Evolutionary conservation across 2,329 filamentous ascomycete species (phyloP).

Genomic region (Coniochaeta sp.): DNA sequence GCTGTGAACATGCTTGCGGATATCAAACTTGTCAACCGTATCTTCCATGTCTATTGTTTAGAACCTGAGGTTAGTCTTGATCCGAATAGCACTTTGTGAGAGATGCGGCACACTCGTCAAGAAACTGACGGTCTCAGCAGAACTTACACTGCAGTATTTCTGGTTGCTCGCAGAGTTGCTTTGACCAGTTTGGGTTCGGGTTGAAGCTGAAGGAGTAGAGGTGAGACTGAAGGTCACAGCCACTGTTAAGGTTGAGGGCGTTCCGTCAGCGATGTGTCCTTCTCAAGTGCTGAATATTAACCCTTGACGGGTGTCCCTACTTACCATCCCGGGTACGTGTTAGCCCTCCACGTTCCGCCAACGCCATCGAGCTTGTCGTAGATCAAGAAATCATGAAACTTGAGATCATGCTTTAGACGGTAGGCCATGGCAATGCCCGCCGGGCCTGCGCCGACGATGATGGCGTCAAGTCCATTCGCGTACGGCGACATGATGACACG

Average conservation of each 20-base stretch:
- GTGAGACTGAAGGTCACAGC: conserved; percentile 25
- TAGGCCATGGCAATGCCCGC: conserved; percentile 24
- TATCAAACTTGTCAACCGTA: conserved; percentile 12
- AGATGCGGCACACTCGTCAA: neutral
- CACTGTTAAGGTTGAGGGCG: conserved; percentile 4
- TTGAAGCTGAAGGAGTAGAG: conserved; percentile 35
- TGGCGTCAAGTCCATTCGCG: conserved; percentile 3
- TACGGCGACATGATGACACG: neutral
- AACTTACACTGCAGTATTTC: conserved; percentile 25
- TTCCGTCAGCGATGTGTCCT: neutral
- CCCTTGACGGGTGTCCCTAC: neutral
- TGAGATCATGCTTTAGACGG: conserved; percentile 15
- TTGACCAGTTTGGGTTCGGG: conserved; percentile 29
- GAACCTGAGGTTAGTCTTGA: neutral
- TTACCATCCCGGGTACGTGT: conserved; percentile 23
- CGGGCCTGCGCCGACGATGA: conserved; percentile 25
- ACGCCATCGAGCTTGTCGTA: conserved; percentile 22
- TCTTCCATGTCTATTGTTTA: conserved; percentile 8
- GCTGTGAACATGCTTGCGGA: conserved; percentile 15
- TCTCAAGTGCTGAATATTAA: neutral
- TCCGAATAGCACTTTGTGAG: neutral
- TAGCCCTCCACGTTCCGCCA: conserved; percentile 22
- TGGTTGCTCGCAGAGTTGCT: conserved; percentile 18
- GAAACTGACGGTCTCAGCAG: neutral
- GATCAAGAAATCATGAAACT: conserved; percentile 13